Base-by-base conservation (phyloP, 108 stramenopile species). In the Craspedostauros australis region DNA sequence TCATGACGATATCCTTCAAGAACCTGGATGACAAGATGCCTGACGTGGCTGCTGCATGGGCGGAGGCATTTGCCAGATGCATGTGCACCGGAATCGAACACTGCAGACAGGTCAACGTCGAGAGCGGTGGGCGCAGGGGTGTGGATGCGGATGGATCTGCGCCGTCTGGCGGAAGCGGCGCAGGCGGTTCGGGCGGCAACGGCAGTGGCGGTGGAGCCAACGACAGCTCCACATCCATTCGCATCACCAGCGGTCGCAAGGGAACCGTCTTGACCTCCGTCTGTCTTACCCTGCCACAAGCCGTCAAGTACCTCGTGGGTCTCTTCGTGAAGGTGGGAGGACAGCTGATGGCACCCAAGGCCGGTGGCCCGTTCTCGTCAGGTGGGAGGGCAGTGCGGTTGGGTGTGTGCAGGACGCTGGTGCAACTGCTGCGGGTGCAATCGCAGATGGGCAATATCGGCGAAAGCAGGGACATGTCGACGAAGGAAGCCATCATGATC, bases 11-110 rank as follows among this genome's bases (percentile, higher is more conserved):
- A 21, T 72, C 80, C 3, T 60, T 79, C 51, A 75, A 62, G 42
- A 83, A 91, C 72, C 43, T 91, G 45, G 90, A 91, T 52, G 90
- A 91, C 39, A 82, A 85, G 49, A 79, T 69, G 54, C 67, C 84
- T 1, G 70, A 76, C 16, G 80, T 83, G 5, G 57, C 77, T 5
- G 66, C 53, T 6, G 62, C 39, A 4, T 91, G 90, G 90, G 70
- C 81, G 1, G 68, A 75, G 37, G 77, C 81, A 30, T 50, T 88
- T 27, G 90, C 90, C 30, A 51, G 82, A 19, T 85, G 83, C 50
- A 50, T 91, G 29, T 74, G 64, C 51, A 82, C 82, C 23, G 60
- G 82, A 3, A 70, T 82, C n/a, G 79, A 84, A 39, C 65, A 68
- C 49, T 57, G 59, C 43, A 63, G 28, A 36, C 67, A 54, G 44